Conservation (phyloP, 2,329 filamentous ascomycete species). For the Triangularia setosa region DNA sequence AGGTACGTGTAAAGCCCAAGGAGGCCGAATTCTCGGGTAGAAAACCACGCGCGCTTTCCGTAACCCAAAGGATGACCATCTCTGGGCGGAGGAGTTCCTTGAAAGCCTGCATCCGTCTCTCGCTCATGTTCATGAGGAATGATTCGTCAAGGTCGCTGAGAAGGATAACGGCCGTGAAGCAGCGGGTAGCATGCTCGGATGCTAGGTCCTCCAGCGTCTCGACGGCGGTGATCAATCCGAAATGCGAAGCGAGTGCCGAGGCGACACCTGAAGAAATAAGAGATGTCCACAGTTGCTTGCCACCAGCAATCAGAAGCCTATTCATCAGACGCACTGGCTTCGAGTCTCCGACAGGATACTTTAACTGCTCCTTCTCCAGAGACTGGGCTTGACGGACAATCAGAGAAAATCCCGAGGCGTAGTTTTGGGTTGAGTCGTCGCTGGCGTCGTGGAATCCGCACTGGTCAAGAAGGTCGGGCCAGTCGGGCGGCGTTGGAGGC, state of each 20-base stretch:
- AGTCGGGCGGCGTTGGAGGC: conserved; percentile 30
- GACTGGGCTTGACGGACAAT: conserved; percentile 36
- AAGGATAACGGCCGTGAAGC: conserved; percentile 34
- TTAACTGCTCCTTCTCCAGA: conserved; percentile 22
- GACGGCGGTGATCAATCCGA: conserved; percentile 18
- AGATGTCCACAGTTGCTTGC: conserved; percentile 18
- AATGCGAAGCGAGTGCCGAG: conserved; percentile 23
- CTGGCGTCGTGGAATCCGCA: conserved; percentile 30
- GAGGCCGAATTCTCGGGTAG: conserved; percentile 31
- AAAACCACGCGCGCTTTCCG: conserved; percentile 18
- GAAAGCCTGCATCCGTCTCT: conserved; percentile 28
- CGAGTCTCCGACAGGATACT: conserved; percentile 16
- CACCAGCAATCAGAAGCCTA: conserved; percentile 34
- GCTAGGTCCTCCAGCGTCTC: conserved; percentile 30
- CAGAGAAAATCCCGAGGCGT: conserved; percentile 33
- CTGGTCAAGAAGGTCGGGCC: conserved; percentile 32
- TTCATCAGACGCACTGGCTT: conserved; percentile 15
- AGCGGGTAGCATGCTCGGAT: conserved; percentile 18
- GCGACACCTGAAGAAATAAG: conserved; percentile 23
- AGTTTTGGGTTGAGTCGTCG: conserved; percentile 30
- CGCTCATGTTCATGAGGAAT: conserved; percentile 34
- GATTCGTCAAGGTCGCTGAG: conserved; percentile 36
- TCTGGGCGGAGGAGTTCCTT: conserved; percentile 27
- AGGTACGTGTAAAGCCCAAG: conserved; percentile 32
- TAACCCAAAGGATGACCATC: conserved; percentile 33